These are phyloP conservation scores for Thalassiosira hispida DNA, from an alignment of 352 stramenopile genomes.

Conservation along the genomic window DNA sequence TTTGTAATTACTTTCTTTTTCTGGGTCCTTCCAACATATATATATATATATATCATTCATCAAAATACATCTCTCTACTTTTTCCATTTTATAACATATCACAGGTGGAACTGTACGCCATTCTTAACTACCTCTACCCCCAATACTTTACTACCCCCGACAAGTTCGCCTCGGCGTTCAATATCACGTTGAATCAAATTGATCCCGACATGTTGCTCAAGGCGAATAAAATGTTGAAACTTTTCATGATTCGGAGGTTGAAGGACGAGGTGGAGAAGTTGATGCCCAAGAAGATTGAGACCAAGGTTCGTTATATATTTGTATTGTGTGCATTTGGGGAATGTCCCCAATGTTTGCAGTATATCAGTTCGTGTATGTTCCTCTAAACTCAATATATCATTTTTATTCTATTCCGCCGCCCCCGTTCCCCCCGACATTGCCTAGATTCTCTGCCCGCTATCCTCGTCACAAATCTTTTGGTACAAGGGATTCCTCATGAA, in stretches of 20 bases:
- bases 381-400: no score
- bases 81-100: no score
- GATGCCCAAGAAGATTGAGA: slow-evolving; percentile 94
- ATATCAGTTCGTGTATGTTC: no score
- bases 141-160: slow-evolving; percentile 91
- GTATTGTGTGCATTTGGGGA: slow-evolving; percentile 75
- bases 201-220: slow-evolving; percentile 63
- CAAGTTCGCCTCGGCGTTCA: slow-evolving; percentile 93
- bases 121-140: slow-evolving; percentile 94
- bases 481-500: slow-evolving; percentile 96
- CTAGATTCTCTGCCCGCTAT: slow-evolving; percentile 83
- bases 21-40: no score
- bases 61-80: no score
- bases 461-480: slow-evolving; percentile 94
- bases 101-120: slow-evolving; percentile 90
- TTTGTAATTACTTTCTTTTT: no score
- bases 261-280: slow-evolving; percentile 94
- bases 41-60: no score
- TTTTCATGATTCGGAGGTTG: slow-evolving; percentile 93
- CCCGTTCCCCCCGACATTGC: no score
- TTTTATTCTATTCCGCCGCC: no score
- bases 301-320: slow-evolving; percentile 77
- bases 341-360: background rate
- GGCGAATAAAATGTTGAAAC: slow-evolving; percentile 77
- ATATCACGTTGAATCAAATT: slow-evolving; percentile 64